These are phyloP conservation scores for Metschnikowia koreensis DNA, from an alignment of 805 yeast species.

Conservation along the genomic window DNA sequence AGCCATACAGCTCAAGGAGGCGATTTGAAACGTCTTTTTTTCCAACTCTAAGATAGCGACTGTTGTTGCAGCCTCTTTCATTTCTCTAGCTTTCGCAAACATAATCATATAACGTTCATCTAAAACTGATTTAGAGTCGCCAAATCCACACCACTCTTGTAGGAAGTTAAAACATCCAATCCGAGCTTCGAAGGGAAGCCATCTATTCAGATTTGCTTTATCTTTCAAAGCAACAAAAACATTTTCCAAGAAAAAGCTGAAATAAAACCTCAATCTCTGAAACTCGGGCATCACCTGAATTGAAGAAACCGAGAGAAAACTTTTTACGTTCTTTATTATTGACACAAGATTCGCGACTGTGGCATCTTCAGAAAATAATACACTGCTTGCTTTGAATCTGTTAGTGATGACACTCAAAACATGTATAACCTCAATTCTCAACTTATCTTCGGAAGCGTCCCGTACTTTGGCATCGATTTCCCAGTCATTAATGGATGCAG, in stretches of 20 bases:
- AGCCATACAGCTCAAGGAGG: constrained; percentile 84
- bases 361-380: constrained; percentile 63
- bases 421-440: constrained; percentile 77
- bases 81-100: constrained; percentile 43
- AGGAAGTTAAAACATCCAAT: constrained; percentile 77
- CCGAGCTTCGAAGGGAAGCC: constrained; percentile 86
- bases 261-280: constrained; percentile 77
- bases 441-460: constrained; percentile 37
- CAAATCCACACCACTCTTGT: constrained; percentile 95
- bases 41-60: constrained; percentile 81
- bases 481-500: constrained; percentile 52
- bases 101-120: constrained; percentile 64
- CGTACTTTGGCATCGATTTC: constrained; percentile 36
- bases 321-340: constrained; percentile 60
- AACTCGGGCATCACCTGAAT: constrained; percentile 67
- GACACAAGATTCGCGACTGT: constrained; percentile 61
- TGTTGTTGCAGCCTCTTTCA: constrained; percentile 47
- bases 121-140: constrained; percentile 58
- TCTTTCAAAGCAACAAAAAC: constrained; percentile 58
- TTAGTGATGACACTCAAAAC: constrained; percentile 67
- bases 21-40: constrained; percentile 60
- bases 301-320: constrained; percentile 52
- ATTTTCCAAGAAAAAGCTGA: constrained; percentile 76
- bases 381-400: constrained; percentile 49
- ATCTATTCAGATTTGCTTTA: constrained; percentile 38